Conservation (phyloP, 2,329 filamentous ascomycete species). For the Cladophialophora carrionii region DNA sequence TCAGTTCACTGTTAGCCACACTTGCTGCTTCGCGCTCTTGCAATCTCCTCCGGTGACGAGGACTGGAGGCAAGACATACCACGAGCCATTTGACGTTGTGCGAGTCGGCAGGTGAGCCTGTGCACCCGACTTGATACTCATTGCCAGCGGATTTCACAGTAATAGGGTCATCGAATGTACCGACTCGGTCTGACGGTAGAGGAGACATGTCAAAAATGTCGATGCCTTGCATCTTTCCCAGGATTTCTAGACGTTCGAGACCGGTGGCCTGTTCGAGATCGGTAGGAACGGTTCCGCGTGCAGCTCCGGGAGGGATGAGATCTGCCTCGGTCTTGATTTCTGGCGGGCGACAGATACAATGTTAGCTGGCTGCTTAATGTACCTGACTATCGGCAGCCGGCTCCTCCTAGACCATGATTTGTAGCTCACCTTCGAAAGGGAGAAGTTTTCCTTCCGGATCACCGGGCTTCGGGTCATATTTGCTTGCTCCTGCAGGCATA, state of each 20-base stretch:
- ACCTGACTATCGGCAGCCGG: slow-evolving; percentile 20
- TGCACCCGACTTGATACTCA: slow-evolving; percentile 97
- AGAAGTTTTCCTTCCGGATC: slow-evolving; percentile 49
- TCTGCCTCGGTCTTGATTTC: slow-evolving; percentile 83
- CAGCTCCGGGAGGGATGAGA: slow-evolving; percentile 80
- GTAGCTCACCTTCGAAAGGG: slow-evolving; percentile 49
- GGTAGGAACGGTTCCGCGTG: slow-evolving; percentile 81
- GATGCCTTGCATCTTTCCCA: slow-evolving; percentile 98
- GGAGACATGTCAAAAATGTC: slow-evolving; percentile 99
- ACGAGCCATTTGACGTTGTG: slow-evolving; percentile 90
- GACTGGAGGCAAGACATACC: slow-evolving; percentile 56
- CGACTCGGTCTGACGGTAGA: slow-evolving; percentile 84
- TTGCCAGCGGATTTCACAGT: slow-evolving; percentile 87
- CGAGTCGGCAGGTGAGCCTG: slow-evolving; percentile 87
- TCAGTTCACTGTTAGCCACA: slow-evolving; percentile 13
- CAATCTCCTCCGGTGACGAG: neutral
- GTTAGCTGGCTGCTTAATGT: slow-evolving; percentile 16
- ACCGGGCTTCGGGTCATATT: slow-evolving; percentile 47
- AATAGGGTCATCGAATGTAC: slow-evolving; percentile 84
- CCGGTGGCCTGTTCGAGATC: slow-evolving; percentile 95
- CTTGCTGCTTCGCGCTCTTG: neutral
- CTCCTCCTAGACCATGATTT: neutral
- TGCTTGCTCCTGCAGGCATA: slow-evolving; percentile 41
- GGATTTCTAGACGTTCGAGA: slow-evolving; percentile 96
- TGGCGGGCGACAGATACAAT: slow-evolving; percentile 49